phyloP scores from a whole-genome alignment of 345 rosid genomes.

The Linum tenue region DNA sequence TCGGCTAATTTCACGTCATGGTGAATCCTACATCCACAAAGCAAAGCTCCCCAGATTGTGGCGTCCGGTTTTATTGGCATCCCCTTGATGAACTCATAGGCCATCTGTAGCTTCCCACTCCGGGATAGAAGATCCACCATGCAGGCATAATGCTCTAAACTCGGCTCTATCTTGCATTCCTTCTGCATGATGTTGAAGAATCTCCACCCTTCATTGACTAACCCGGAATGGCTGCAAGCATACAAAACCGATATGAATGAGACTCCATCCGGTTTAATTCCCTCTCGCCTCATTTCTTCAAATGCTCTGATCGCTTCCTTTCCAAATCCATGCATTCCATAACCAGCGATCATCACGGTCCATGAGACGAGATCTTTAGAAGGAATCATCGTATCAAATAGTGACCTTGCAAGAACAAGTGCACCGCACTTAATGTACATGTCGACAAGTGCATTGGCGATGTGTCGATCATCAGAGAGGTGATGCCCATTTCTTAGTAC shows the following conservation, averaged over 20 bases:
- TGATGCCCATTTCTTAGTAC: slow-evolving; percentile 38
- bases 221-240: slow-evolving; percentile 69
- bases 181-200: slow-evolving; percentile 56
- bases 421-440: slow-evolving; percentile 65
- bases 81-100: slow-evolving; percentile 42
- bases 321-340: slow-evolving; percentile 75
- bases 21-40: slow-evolving; percentile 24
- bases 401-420: slow-evolving; percentile 35
- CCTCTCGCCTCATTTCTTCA: slow-evolving; percentile 36
- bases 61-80: slow-evolving; percentile 46
- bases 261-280: slow-evolving; percentile 47
- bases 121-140: slow-evolving; percentile 65
- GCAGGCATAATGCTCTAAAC: slow-evolving; percentile 62
- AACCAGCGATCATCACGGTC: slow-evolving; percentile 80
- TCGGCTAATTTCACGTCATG: slow-evolving; percentile 25
- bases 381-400: slow-evolving; percentile 41
- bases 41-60: slow-evolving; percentile 25
- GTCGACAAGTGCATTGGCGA: slow-evolving; percentile 60
- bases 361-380: slow-evolving; percentile 58
- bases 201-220: slow-evolving; percentile 65
- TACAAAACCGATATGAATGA: slow-evolving; percentile 55
- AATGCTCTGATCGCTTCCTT: slow-evolving; percentile 52
- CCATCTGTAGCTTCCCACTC: slow-evolving; percentile 39
- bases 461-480: slow-evolving; percentile 29
- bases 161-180: slow-evolving; percentile 52